A percentile compares a stretch with the other conserved stretches of the same genome.
phyloP scores from a whole-genome alignment of 1,284 basidiomycete genomes.

The Ganoderma lucidum region DNA sequence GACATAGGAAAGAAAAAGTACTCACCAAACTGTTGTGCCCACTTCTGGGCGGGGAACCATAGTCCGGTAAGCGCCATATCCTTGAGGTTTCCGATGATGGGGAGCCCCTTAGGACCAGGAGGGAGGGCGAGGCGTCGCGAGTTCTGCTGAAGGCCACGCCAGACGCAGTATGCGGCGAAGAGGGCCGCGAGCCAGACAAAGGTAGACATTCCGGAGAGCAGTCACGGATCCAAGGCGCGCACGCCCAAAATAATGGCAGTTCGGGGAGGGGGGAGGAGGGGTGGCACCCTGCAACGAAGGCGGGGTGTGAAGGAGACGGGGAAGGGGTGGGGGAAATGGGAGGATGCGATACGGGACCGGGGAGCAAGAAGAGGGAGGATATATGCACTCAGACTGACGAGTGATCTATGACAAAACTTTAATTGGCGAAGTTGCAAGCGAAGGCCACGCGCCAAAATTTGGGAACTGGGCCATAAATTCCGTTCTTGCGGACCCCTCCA shows the following conservation, averaged over 20 bases:
- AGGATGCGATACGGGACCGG: conserved; percentile 20
- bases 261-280: conserved; percentile 10
- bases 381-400: conserved; percentile 4
- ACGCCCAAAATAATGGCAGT: conserved; percentile 11
- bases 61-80: conserved; percentile 65
- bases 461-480: conserved; percentile 5
- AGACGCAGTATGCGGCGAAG: conserved; percentile 35
- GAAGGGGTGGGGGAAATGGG: conserved; percentile 7
- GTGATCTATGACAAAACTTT: conserved; percentile 29
- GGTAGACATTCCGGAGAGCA: conserved; percentile 33
- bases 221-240: conserved; percentile 32
- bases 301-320: conserved; percentile 17
- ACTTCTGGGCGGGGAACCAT: conserved; percentile 43
- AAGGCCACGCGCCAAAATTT: background rate
- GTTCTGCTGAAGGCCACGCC: conserved; percentile 33
- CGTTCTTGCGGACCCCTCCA: conserved; percentile 1
- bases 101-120: conserved; percentile 74
- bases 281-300: conserved; percentile 4
- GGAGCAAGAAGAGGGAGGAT: background rate
- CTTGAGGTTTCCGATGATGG: conserved; percentile 66
- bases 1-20: background rate
- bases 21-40: conserved; percentile 43
- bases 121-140: conserved; percentile 44
- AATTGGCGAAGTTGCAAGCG: conserved; percentile 27
- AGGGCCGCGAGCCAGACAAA: conserved; percentile 32